Base-by-base conservation (phyloP, 2,329 filamentous ascomycete species). In the Didymosphaeria variabile region DNA sequence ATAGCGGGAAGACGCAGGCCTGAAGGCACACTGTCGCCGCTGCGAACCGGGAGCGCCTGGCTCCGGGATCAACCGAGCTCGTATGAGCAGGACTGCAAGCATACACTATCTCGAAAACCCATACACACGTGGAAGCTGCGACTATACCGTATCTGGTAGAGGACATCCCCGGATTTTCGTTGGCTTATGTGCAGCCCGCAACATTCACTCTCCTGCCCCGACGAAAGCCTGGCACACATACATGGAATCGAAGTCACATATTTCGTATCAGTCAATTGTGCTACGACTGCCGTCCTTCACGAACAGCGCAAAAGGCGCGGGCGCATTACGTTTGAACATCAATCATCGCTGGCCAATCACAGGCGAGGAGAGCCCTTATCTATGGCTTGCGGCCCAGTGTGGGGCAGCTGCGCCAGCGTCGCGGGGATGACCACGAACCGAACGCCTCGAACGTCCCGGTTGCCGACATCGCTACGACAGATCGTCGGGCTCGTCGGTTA, bases 301-400 rank as follows among this genome's bases (percentile, higher is more conserved):
- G 36, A 60, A 47, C 53, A 32, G 23, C 53, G n/a, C 49, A 49
- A 55, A 55, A 52, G 67, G 52, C 60, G 65, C 70, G 69, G 73
- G 63, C 60, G 64, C 63, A 68, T 77, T 77, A 77, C 73, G 73
- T 74, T 65, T 70, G 65, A 54, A 56, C 57, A 71, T 69, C 64
- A 72, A 73, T 68, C 66, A 71, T 72, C 58, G 64, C 34, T 51
- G 57, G 65, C 73, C 71, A 76, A 76, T 75, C 64, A 70, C 57
- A 62, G 55, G 50, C 51, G 50, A 19, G 57, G 29, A 61, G 66
- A 66, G 66, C 47, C 57, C 62, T 62, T 61, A 62, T 69, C 68
- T 68, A 69, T 64, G 63, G 51, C 59, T 47, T 57, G 61, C 46
- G 26, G 57, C 55, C 58, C 55, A 31, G 55, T 58, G 60, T 56